Base-by-base conservation (phyloP, 164 flowering plant species). In the Paratinospora sagittata region DNA sequence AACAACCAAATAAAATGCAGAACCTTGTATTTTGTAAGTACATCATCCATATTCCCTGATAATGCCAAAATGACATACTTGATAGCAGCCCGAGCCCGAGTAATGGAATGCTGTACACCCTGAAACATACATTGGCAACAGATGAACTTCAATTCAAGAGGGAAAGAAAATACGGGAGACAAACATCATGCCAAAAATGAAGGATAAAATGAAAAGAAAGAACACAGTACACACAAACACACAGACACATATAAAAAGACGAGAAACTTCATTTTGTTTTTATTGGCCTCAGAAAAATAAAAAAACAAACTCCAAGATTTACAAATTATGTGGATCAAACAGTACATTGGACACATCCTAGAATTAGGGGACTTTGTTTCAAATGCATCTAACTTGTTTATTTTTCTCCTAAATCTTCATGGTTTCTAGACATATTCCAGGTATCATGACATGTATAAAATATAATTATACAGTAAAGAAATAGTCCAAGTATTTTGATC, bases 1-100 rank as follows among this genome's bases (percentile, higher is more conserved):
- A 24, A 26, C 30, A 69, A 64, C 37, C 39, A 37, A 47, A n/a
- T 17, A 26, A 5, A 60, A 63, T 27, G 36, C n/a, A 67, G 19
- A 24, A 93, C 98, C 91, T 90, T 93, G 77, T 86, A 93, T 78
- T 81, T 87, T 45, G 85, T 82, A 67, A 93, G 80, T 55, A 89
- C 76, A 75, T 90, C 93, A 83, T 93, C 98, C 92, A 93, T 81
- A 71, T 87, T 85, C 36, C 98, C 98, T 74, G 95, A 89, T 30
- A 93, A 71, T 52, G 93, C 97, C 82, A 93, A 79, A 72, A 93
- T 75, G 63, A 90, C 75, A 72, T 86, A 90, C 77, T 89, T 93
- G 43, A 93, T 79, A 16, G 98, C 93, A 79, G 93, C 89, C 74
- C 93, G 88, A 67, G 90, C 93, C 73, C 83, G 89, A 47, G 82